Base-by-base conservation (phyloP, 176 grass and related monocot genomes). In the Avena sativa region DNA sequence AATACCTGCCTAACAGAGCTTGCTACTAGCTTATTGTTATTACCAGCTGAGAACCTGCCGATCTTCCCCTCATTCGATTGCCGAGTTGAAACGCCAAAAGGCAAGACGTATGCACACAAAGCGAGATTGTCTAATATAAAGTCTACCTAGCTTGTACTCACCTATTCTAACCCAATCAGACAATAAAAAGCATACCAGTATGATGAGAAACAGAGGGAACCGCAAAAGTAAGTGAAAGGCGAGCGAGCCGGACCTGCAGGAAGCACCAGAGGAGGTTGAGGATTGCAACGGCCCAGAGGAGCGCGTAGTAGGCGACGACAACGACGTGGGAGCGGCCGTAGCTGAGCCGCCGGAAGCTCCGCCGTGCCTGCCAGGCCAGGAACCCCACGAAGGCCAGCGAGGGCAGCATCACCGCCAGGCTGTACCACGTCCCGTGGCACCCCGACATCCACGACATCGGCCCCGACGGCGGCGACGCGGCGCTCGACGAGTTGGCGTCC, bases 211-310 rank as follows among this genome's bases (percentile, higher is more conserved):
- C 9, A 28, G 20, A 30, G 20, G 59, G 0, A 23, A 61, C 17
- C 1, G 16, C 49, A 77, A 10, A 52, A 79, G 68, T 4, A 85
- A 65, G 5, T 8, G 62, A 19, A 19, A 23, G n/a, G 43, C 67
- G 58, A 30, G 43, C 3, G 25, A 87, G 36, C 12, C 28, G 57
- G 53, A 99, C 97, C 97, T 97, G 94, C 13, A 99, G 77, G 61
- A 96, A 83, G 89, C 94, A 96, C 94, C 94, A 99, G 56, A 99
- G 76, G 74, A 99, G 97, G 86, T 99, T 99, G 81, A 99, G 82
- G 8, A 96, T 20, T 63, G 90, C 87, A 56, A 99, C 90, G 55
- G 76, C 75, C 97, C 97, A 99, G 60, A 99, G 78, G 68, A 99
- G 88, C 34, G 85, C 92, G 77, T 96, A 99, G 82, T 99, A 99